phyloP scores from a whole-genome alignment of 2,329 filamentous ascomycete genomes.

The Trichoderma oligosporum region DNA sequence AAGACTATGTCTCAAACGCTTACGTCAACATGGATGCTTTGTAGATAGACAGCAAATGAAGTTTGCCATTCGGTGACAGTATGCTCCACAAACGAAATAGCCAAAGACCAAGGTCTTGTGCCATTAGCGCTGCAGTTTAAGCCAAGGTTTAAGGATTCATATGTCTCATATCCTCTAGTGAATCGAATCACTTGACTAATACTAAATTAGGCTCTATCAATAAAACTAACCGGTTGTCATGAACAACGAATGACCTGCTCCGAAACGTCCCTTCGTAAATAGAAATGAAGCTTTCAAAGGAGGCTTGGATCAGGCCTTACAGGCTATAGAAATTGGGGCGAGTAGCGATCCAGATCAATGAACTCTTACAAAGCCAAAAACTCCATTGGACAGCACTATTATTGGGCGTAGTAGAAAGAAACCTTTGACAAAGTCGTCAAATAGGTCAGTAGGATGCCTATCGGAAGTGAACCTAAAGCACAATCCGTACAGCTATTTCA shows the following conservation, averaged over 20 bases:
- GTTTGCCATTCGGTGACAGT: not conserved
- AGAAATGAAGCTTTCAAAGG: not conserved
- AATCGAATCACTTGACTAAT: constrained; percentile 1
- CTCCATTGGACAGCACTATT: too few species aligned
- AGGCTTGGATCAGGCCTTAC: not conserved
- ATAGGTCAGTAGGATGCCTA: too few species aligned
- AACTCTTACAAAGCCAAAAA: not conserved
- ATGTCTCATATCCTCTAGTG: not conserved
- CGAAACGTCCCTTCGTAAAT: not conserved
- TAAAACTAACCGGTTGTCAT: not conserved
- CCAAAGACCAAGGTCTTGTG: not conserved
- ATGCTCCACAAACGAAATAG: not conserved
- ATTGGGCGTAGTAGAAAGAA: too few species aligned
- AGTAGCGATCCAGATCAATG: not conserved
- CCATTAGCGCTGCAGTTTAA: not conserved
- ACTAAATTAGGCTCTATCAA: not conserved
- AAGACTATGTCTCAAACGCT: not conserved
- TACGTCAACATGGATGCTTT: not conserved
- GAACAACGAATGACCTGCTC: not conserved
- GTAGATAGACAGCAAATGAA: not conserved
- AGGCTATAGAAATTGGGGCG: not conserved
- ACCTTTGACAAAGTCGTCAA: too few species aligned
- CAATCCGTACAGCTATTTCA: too few species aligned
- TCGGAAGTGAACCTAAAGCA: too few species aligned
- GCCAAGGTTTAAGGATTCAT: not conserved